Evolutionary conservation across 495 filamentous ascomycete genomes (phyloP).

Genomic region (Sphaerosporella brunnea): DNA sequence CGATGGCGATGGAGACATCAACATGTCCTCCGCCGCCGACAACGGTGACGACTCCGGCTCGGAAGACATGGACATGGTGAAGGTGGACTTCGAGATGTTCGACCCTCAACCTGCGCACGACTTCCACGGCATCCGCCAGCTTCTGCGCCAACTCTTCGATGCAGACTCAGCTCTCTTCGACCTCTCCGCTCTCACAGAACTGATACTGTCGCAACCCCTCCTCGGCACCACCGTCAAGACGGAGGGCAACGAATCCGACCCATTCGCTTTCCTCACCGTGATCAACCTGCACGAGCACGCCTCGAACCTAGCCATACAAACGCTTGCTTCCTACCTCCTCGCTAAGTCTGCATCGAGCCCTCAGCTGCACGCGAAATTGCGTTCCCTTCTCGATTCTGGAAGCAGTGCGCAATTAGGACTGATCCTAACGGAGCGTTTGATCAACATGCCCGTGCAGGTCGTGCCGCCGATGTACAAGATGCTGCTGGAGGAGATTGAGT

Average conservation of each 20-base stretch:
- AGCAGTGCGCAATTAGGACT: conserved; percentile 43
- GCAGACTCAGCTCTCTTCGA: conserved; percentile 60
- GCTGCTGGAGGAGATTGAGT: conserved; percentile 81
- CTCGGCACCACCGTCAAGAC: conserved; percentile 93
- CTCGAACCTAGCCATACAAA: conserved; percentile 49
- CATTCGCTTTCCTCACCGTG: conserved; percentile 85
- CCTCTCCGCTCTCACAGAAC: conserved; percentile 73
- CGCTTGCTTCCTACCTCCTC: conserved; percentile 53
- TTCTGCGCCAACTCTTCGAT: conserved; percentile 89
- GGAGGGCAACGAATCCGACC: conserved; percentile 82
- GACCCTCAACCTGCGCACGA: too few relatives aligned
- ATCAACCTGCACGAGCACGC: conserved; percentile 68
- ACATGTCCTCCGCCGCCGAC: conserved; percentile 31
- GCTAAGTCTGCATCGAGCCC: conserved; percentile 40
- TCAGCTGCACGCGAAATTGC: conserved; percentile 35
- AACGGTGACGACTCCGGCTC: conserved; percentile 27
- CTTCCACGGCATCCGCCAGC: conserved; percentile 83
- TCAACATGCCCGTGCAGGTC: conserved; percentile 88
- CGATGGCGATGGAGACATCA: conserved; percentile 29
- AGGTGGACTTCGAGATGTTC: conserved; percentile 97
- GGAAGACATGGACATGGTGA: conserved; percentile 64
- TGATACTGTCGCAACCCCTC: conserved; percentile 62
- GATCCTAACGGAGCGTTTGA: conserved; percentile 72
- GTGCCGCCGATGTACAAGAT: conserved; percentile 93
- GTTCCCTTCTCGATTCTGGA: conserved; percentile 36